Percentiles rank a stretch among this genome's conserved stretches.
phyloP scores from a whole-genome alignment of 371 early-diverging fungal genomes.

The Scutellospora calospora region DNA sequence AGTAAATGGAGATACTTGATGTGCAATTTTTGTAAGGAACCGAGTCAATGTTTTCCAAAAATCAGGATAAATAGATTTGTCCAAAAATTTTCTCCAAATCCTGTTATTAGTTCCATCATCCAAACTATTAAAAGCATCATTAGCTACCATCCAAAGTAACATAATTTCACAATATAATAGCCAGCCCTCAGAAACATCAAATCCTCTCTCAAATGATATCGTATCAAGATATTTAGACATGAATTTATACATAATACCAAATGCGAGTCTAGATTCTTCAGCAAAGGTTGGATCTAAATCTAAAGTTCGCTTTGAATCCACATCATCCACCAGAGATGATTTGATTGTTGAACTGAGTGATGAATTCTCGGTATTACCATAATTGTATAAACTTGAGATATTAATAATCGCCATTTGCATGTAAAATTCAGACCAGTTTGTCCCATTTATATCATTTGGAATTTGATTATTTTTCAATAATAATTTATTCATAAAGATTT shows the following conservation, averaged over 20 bases:
- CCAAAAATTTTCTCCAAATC: slow-evolving; percentile 47
- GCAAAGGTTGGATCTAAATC: slow-evolving; percentile 47
- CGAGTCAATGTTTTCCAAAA: slow-evolving; percentile 49
- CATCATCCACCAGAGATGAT: too few species aligned
- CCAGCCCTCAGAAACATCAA: slow-evolving; percentile 51
- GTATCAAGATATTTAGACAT: slow-evolving; percentile 49
- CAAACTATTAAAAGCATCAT: slow-evolving; percentile 47
- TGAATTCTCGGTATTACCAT: slow-evolving; percentile 30
- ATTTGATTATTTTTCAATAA: slow-evolving; percentile 31
- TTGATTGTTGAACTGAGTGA: background rate
- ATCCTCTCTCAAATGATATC: slow-evolving; percentile 16
- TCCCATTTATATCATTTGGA: background rate
- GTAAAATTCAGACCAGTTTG: background rate
- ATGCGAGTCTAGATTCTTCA: slow-evolving; percentile 49
- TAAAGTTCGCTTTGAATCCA: slow-evolving; percentile 27
- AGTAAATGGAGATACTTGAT: slow-evolving; percentile 50
- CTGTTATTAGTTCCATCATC: slow-evolving; percentile 40
- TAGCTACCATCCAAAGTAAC: slow-evolving; percentile 52
- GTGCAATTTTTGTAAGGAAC: slow-evolving; percentile 52
- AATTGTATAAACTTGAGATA: slow-evolving; percentile 35
- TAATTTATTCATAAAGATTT: slow-evolving; percentile 46
- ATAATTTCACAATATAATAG: slow-evolving; percentile 51
- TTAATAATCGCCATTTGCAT: slow-evolving; percentile 27
- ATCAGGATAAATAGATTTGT: slow-evolving; percentile 45
- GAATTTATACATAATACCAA: slow-evolving; percentile 50